Conservation (phyloP, 495 filamentous ascomycete genomes). For the Penicillium pulvis region DNA sequence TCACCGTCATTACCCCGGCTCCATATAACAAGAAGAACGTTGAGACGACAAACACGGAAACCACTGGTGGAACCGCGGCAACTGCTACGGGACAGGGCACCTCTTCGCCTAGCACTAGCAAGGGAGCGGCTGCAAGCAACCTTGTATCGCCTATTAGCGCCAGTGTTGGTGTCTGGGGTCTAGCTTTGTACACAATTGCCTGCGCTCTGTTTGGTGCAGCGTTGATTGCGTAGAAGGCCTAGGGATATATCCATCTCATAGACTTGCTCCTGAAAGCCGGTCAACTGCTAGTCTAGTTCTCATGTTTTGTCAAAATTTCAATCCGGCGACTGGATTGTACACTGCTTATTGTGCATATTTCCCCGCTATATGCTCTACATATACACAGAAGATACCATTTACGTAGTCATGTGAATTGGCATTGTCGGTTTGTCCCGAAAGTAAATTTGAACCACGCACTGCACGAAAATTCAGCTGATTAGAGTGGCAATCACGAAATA, state of each 20-base stretch:
- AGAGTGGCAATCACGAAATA: too few relatives aligned
- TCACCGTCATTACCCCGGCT: constrained; percentile 4
- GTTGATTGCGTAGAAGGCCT: neutral
- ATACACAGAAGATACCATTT: too few relatives aligned
- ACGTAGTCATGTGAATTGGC: too few relatives aligned
- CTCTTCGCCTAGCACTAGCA: neutral
- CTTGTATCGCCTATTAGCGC: neutral
- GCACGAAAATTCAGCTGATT: too few relatives aligned
- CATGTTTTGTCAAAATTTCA: too few relatives aligned
- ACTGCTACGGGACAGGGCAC: neutral
- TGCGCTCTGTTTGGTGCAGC: constrained; percentile 1
- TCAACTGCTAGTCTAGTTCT: too few relatives aligned
- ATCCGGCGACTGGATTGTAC: too few relatives aligned
- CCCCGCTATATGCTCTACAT: too few relatives aligned
- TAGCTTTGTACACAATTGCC: neutral
- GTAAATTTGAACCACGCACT: too few relatives aligned
- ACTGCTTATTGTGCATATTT: too few relatives aligned
- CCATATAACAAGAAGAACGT: constrained; percentile 7
- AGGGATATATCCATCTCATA: neutral
- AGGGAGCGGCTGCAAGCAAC: constrained; percentile 2
- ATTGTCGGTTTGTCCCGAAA: too few relatives aligned
- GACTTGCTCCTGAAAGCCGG: too few relatives aligned
- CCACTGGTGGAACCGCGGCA: neutral
- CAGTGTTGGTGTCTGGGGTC: neutral
- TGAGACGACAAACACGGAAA: neutral